Evolutionary conservation across 2,329 filamentous ascomycete species (phyloP).

Genomic region (Paracoccidioides brasiliensis): DNA sequence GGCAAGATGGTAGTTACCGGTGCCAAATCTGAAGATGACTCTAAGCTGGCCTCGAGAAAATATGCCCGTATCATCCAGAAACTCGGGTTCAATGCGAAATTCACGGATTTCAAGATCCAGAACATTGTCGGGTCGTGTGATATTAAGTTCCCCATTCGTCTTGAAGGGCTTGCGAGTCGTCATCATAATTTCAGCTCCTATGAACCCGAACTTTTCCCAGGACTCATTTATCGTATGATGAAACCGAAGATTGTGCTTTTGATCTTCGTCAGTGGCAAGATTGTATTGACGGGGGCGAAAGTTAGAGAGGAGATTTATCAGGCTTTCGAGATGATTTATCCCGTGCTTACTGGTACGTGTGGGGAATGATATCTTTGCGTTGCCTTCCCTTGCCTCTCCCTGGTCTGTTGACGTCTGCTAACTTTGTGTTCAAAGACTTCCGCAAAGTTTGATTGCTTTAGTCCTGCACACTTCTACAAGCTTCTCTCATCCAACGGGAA

Average conservation of each 20-base stretch:
- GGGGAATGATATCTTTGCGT: slow-evolving; percentile 3
- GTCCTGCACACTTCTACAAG: not conserved
- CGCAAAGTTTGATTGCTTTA: slow-evolving; percentile 41
- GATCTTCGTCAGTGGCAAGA: slow-evolving; percentile 97
- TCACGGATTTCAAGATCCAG: slow-evolving; percentile 99
- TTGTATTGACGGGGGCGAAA: slow-evolving; percentile 93
- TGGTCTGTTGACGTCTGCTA: slow-evolving; percentile 10
- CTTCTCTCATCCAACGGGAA: not conserved
- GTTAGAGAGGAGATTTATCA: slow-evolving; percentile 97
- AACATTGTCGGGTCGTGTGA: slow-evolving; percentile 98
- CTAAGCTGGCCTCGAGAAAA: slow-evolving; percentile 90
- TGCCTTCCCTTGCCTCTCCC: not conserved
- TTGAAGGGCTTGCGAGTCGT: slow-evolving; percentile 88
- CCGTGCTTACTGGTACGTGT: slow-evolving; percentile 68
- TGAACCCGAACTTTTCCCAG: slow-evolving; percentile 95
- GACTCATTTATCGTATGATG: slow-evolving; percentile 99
- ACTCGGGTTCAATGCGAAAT: slow-evolving; percentile 98
- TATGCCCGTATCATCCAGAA: slow-evolving; percentile 99
- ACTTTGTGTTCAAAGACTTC: slow-evolving; percentile 39
- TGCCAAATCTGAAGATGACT: slow-evolving; percentile 95
- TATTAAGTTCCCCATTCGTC: slow-evolving; percentile 97
- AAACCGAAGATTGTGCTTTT: slow-evolving; percentile 97
- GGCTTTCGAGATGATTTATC: slow-evolving; percentile 94
- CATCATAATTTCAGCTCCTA: slow-evolving; percentile 99
- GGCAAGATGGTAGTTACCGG: slow-evolving; percentile 99